phyloP scores from a whole-genome alignment of 148 eudicot species.

The Rhododendron simsii region DNA sequence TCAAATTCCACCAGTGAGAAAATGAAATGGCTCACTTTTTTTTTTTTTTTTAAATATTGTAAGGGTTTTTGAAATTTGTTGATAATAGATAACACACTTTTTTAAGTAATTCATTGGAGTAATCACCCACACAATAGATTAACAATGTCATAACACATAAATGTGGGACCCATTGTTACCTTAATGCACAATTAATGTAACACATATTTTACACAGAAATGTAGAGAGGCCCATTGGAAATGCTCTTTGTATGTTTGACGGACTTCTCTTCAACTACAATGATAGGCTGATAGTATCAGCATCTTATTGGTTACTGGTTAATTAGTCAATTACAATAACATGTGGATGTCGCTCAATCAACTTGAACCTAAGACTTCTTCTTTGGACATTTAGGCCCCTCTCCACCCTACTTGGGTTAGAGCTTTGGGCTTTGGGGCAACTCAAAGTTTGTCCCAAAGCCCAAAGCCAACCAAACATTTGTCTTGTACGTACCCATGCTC shows the following conservation, averaged over 20 bases:
- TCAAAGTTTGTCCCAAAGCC: too few species aligned
- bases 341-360: not conserved
- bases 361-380: not conserved
- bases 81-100: not conserved
- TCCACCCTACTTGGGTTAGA: not conserved
- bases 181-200: not conserved
- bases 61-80: not conserved
- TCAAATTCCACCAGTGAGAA: not conserved
- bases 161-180: not conserved
- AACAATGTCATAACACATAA: not conserved
- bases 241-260: not conserved
- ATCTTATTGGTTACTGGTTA: not conserved
- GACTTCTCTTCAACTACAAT: too few species aligned
- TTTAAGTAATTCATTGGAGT: not conserved
- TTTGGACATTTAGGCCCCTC: not conserved
- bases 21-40: not conserved
- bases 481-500: too few species aligned
- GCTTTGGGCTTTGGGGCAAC: not conserved
- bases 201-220: not conserved
- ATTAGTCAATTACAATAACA: too few species aligned
- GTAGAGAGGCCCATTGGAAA: not conserved
- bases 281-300: not conserved
- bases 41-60: not conserved
- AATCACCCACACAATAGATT: not conserved
- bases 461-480: too few species aligned